phyloP scores from a whole-genome alignment of 2,329 filamentous ascomycete genomes.

The Thielaviopsis punctulata region DNA sequence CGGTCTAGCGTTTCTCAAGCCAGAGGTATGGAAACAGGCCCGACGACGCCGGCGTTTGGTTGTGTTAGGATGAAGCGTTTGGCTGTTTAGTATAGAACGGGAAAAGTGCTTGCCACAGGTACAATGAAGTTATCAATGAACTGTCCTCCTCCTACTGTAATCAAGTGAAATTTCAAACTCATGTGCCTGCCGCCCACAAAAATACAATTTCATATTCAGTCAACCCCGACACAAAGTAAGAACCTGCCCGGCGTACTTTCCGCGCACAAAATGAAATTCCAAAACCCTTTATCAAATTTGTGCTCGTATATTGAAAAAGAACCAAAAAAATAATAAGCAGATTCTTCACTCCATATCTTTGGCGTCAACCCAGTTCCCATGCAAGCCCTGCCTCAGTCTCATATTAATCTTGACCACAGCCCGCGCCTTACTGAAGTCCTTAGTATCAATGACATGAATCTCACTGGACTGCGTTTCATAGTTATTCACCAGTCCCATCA shows the following conservation, averaged over 20 bases:
- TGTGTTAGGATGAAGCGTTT: background rate
- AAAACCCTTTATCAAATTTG: too few relatives aligned
- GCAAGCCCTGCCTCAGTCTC: background rate
- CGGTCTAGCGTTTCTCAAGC: background rate
- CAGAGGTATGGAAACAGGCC: background rate
- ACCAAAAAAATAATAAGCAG: too few relatives aligned
- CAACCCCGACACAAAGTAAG: too few relatives aligned
- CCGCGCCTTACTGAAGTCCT: background rate
- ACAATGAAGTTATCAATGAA: too few relatives aligned
- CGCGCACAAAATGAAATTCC: background rate
- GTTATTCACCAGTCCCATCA: constrained; percentile 18
- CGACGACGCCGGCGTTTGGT: background rate
- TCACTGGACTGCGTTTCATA: background rate
- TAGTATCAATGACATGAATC: background rate
- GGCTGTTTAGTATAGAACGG: background rate
- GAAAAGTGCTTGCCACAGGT: too few relatives aligned
- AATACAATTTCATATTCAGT: too few relatives aligned
- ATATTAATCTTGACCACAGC: background rate
- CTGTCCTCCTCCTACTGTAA: background rate
- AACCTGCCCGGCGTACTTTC: background rate
- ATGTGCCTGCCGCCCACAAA: too few relatives aligned
- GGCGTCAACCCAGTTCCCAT: background rate
- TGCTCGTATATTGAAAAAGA: too few relatives aligned
- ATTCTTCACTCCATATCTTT: too few relatives aligned
- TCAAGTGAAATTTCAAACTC: too few relatives aligned